phyloP scores from a whole-genome alignment of 257 asterid genomes.

The Phtheirospermum japonicum region DNA sequence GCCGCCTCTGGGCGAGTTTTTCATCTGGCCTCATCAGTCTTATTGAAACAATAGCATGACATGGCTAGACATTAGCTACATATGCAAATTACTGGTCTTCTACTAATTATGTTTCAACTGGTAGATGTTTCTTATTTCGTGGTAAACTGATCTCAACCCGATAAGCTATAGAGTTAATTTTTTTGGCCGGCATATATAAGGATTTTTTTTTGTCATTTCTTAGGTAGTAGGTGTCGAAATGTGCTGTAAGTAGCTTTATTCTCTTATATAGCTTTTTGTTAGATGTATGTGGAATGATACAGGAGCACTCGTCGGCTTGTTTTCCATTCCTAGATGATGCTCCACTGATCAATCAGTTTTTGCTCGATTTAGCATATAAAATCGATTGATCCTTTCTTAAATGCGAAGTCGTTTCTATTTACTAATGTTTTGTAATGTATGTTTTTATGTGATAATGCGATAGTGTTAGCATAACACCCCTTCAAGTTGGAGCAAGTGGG shows the following conservation, averaged over 20 bases:
- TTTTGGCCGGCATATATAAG: slow-evolving; percentile 27
- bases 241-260: slow-evolving; percentile 29
- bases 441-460: too few species aligned
- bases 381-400: too few species aligned
- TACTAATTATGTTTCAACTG: slow-evolving; percentile 33
- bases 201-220: too few species aligned
- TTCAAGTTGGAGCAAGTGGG: too few species aligned
- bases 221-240: slow-evolving; percentile 22
- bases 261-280: slow-evolving; percentile 6
- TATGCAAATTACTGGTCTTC: slow-evolving; percentile 31
- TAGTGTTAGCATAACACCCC: too few species aligned
- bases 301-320: slow-evolving; percentile 35
- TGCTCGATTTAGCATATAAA: slow-evolving; percentile 30
- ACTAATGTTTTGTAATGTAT: too few species aligned
- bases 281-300: slow-evolving; percentile 18
- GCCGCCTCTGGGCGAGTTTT: slow-evolving; percentile 54
- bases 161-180: slow-evolving; percentile 37
- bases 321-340: slow-evolving; percentile 48
- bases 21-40: slow-evolving; percentile 83
- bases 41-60: slow-evolving; percentile 33
- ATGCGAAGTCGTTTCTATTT: background rate
- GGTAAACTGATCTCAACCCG: slow-evolving; percentile 40
- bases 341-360: slow-evolving; percentile 31
- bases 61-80: slow-evolving; percentile 24
- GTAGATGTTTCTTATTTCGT: slow-evolving; percentile 23